Evolutionary conservation across 2,329 filamentous ascomycete genomes (phyloP).

Genomic region (Colletotrichum phormii): DNA sequence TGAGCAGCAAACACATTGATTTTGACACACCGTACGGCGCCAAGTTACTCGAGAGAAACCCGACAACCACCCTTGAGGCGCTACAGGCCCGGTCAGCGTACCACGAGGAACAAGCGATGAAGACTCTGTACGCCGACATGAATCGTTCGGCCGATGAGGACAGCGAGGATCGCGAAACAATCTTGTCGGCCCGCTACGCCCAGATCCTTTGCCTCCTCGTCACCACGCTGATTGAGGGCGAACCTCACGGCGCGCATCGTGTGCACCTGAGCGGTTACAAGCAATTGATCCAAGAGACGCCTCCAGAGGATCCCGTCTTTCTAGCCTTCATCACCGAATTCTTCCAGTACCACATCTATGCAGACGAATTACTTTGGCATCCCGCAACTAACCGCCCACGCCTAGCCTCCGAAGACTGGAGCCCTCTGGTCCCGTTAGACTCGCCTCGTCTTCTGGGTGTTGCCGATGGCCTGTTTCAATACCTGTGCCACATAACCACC

Average conservation of each 20-base stretch:
- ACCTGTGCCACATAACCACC: constrained; percentile 82
- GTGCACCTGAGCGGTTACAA: constrained; percentile 83
- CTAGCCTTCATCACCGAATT: constrained; percentile 76
- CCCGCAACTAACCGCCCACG: constrained; percentile 51
- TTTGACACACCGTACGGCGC: constrained; percentile 66
- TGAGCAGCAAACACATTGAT: constrained; percentile 83
- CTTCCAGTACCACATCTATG: constrained; percentile 84
- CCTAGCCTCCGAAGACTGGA: constrained; percentile 58
- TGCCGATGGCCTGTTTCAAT: constrained; percentile 82
- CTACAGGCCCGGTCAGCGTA: constrained; percentile 64
- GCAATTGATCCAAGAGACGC: constrained; percentile 72
- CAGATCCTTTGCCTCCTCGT: constrained; percentile 73
- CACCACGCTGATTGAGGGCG: constrained; percentile 68
- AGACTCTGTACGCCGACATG: constrained; percentile 62
- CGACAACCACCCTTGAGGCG: constrained; percentile 57
- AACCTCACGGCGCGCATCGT: constrained; percentile 76
- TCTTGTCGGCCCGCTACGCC: constrained; percentile 67
- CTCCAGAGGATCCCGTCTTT: constrained; percentile 75
- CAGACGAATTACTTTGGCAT: constrained; percentile 70
- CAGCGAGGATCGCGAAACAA: constrained; percentile 57
- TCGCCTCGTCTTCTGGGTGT: constrained; percentile 78
- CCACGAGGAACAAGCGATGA: constrained; percentile 67
- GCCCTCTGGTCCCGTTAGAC: constrained; percentile 54
- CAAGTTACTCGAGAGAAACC: constrained; percentile 63
- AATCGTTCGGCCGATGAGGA: constrained; percentile 53